phyloP scores from a whole-genome alignment of 2,329 filamentous ascomycete genomes.

The Colletotrichum abscissum region DNA sequence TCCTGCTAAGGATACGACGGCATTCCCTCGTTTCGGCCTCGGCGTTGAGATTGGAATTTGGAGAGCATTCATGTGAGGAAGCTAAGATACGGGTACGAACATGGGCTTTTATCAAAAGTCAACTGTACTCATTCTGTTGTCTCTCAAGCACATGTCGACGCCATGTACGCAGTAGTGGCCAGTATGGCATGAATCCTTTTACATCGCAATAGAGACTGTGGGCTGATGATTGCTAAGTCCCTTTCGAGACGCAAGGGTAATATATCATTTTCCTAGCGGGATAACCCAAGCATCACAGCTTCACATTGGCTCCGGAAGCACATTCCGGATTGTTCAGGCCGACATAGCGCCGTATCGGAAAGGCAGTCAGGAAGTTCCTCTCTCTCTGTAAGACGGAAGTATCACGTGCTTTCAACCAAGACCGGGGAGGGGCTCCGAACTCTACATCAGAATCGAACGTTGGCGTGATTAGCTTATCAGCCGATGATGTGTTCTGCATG shows the following conservation, averaged over 20 bases:
- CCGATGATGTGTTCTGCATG: background rate
- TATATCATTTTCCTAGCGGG: background rate
- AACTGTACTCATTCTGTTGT: background rate
- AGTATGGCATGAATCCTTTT: background rate
- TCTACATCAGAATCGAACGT: background rate
- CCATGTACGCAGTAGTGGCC: background rate
- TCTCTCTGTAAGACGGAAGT: background rate
- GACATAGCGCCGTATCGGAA: background rate
- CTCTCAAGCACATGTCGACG: background rate
- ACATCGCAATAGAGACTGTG: background rate
- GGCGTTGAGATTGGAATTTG: background rate
- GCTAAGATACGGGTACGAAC: background rate
- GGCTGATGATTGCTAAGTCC: background rate
- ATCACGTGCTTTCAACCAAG: background rate
- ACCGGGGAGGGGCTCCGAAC: background rate
- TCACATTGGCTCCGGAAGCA: background rate
- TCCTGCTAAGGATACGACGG: background rate
- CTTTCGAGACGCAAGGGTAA: background rate
- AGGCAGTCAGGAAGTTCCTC: background rate
- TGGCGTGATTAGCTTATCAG: background rate
- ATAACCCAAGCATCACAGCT: background rate
- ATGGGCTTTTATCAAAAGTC: too few relatives aligned
- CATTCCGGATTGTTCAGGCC: background rate
- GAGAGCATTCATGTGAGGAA: constrained; percentile 3
- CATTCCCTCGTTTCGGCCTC: background rate